phyloP scores from a whole-genome alignment of 495 filamentous ascomycete genomes.

The Hypoxylon intermedium region DNA sequence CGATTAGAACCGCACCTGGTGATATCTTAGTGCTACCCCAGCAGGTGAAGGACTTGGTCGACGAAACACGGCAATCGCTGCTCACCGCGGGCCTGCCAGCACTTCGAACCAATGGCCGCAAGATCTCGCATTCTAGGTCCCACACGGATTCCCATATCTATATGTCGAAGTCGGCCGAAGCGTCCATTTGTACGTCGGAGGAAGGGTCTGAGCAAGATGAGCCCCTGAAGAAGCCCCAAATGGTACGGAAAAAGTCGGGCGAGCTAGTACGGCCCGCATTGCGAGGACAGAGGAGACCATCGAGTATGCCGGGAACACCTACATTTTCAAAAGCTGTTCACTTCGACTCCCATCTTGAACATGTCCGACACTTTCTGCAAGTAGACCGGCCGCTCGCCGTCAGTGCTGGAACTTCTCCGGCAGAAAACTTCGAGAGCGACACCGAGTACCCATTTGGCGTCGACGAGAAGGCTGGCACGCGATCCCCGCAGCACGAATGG shows the following conservation, averaged over 20 bases:
- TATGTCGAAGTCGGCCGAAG: slow-evolving; percentile 59
- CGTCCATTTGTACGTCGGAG: slow-evolving; percentile 64
- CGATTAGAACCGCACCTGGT: slow-evolving; percentile 49
- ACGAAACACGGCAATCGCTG: slow-evolving; percentile 40
- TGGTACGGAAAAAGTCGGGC: slow-evolving; percentile 98
- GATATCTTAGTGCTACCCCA: slow-evolving; percentile 46
- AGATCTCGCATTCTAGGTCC: slow-evolving; percentile 79
- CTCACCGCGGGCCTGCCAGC: slow-evolving; percentile 37
- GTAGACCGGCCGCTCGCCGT: slow-evolving; percentile 93
- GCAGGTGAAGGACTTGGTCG: slow-evolving; percentile 46
- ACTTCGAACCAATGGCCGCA: slow-evolving; percentile 35
- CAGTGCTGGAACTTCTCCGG: slow-evolving; percentile 92
- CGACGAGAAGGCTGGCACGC: slow-evolving; percentile 53
- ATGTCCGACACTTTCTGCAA: slow-evolving; percentile 92
- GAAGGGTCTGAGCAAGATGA: slow-evolving; percentile 70
- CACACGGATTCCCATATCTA: slow-evolving; percentile 76
- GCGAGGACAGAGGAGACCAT: slow-evolving; percentile 79
- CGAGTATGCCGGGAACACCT: slow-evolving; percentile 96
- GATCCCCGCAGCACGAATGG: slow-evolving; percentile 74
- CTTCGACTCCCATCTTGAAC: slow-evolving; percentile 92
- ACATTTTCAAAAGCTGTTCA: slow-evolving; percentile 95
- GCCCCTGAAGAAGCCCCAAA: slow-evolving; percentile 72
- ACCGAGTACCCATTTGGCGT: slow-evolving; percentile 82
- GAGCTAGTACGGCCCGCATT: slow-evolving; percentile 94
- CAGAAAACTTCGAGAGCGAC: slow-evolving; percentile 82